phyloP scores from a whole-genome alignment of 768 basidiomycete species.

The Kwoniella sp. region DNA sequence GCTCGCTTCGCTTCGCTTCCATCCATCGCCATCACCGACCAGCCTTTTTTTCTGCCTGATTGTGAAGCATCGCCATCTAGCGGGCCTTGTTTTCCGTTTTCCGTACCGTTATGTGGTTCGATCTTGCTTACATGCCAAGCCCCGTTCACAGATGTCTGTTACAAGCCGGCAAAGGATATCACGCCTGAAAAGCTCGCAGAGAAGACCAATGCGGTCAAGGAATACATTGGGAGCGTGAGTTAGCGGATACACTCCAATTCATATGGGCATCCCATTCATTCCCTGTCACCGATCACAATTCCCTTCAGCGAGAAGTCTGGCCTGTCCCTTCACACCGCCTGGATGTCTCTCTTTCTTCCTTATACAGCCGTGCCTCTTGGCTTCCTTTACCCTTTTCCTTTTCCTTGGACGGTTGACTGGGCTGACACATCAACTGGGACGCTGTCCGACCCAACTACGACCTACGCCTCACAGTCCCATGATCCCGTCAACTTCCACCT shows the following conservation, averaged over 20 bases:
- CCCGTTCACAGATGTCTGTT: constrained; percentile 48
- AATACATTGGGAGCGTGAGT: constrained; percentile 41
- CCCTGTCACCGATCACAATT: too few species aligned
- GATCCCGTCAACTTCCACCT: constrained; percentile 42
- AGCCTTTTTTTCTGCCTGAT: too few species aligned
- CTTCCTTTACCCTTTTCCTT: too few species aligned
- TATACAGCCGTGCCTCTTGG: not conserved
- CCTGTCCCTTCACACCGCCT: too few species aligned
- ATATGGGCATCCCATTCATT: too few species aligned
- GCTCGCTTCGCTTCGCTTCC: not conserved
- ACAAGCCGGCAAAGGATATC: constrained; percentile 50
- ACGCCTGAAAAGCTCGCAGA: constrained; percentile 30
- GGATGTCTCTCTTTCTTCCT: too few species aligned
- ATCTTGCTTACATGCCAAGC: not conserved
- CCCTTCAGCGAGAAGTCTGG: too few species aligned
- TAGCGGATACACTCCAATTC: too few species aligned
- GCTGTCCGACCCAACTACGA: not conserved
- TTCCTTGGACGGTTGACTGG: too few species aligned
- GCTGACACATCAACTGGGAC: not conserved
- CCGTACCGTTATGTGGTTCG: not conserved
- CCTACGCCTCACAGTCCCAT: constrained; percentile 33
- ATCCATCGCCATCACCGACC: not conserved
- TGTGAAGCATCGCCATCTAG: too few species aligned
- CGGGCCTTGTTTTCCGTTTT: too few species aligned
- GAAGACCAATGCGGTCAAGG: constrained; percentile 33